Base-by-base conservation (phyloP, 2,329 filamentous ascomycete genomes). In the Apiospora pterosperma region DNA sequence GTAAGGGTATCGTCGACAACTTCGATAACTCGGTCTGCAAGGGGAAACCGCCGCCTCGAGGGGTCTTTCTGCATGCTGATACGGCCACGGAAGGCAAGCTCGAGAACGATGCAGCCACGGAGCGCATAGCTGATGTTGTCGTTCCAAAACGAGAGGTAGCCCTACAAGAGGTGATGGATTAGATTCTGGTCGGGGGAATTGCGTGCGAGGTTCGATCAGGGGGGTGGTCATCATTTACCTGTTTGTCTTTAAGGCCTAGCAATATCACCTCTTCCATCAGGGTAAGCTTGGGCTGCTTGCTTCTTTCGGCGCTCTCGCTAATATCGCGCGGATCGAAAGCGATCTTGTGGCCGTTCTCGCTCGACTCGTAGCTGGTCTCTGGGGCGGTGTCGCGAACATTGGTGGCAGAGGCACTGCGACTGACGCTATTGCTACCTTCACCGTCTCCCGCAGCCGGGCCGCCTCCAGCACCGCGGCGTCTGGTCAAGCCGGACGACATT, bases 81-180 rank as follows among this genome's bases (percentile, higher is more conserved):
- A 72, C 96, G 92, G 75, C 96, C 96, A 69, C 96, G 88, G 81
- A 99, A 97, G 68, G 96, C 96, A 73, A 99, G 84, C 80, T 99
- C 96, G 79, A 98, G 92, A 71, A 99, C 96, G 77, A 99, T 99
- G 81, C 96, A 99, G 76, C 96, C 96, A 77, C 96, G 90, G 68
- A 99, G 86, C 69, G 96, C 96, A 78, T 99, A 99, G 66, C 94
- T 97, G 75, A 99, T 99, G 82, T 99, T 99, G 81, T 99, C 96
- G 81, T 99, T 99, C 96, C 96, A 99, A 81, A 99, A 99, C 36
- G 95, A 98, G 68, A 99, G 89, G 77, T 99, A 98, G 70, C 96
- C 96, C 93, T 97, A 76, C 61, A n/a, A 31, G 36, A 28, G 8
- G 60, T 7, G 39, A 34, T n/a, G 28, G 64, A 52, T 72, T 64